Evolutionary conservation across 192 early-diverging fungal species (phyloP), one percentile per base, ranked within the genome.

Genomic region (Coemansia sp.): DNA sequence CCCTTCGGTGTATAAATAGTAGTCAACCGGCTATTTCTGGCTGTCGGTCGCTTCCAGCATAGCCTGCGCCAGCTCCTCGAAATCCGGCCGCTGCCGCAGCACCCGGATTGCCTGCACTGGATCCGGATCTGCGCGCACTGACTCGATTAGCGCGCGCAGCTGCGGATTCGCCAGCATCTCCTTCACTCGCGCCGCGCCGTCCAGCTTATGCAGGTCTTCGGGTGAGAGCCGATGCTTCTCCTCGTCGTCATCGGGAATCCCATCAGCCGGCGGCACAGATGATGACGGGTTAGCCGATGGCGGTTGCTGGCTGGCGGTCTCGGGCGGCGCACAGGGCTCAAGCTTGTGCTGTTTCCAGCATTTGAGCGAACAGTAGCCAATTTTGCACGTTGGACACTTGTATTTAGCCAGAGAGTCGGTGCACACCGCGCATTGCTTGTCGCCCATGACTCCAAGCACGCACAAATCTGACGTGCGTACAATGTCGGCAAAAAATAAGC

Each of bases 321-420:
- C 36, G 35, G 30, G 55, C 40, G 21, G 42, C 9, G 20, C 34
- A 46, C 73, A 76, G 40, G 54, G 58, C 45, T 69, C 60, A 19
- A 53, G 46, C 34, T 69, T 69, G 66, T 76, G 73, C 14, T 55
- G 32, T 35, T 54, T 58, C 46, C 57, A 76, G 55, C 73, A 76
- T 17, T 53, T 58, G 27, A 65, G 66, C 21, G 73, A 76, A 43
- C 73, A 76, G 47, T 76, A 76, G n/a, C 67, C 58, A 7, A 41
- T 34, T 17, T 40, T 35, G 35, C 73, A 76, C 30, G 40, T 69
- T 11, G 73, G 67, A 22, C 73, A 76, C 40, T 69, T 76, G 73
- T 76, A 76, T 36, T 76, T 76, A 32, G 72, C 53, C 12, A 29
- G 58, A 2, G 54, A 30, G 20, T 60, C 55, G 51, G 50, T 50